Base-by-base conservation (phyloP, 23 red algal species). In the Gracilaria caudata region DNA sequence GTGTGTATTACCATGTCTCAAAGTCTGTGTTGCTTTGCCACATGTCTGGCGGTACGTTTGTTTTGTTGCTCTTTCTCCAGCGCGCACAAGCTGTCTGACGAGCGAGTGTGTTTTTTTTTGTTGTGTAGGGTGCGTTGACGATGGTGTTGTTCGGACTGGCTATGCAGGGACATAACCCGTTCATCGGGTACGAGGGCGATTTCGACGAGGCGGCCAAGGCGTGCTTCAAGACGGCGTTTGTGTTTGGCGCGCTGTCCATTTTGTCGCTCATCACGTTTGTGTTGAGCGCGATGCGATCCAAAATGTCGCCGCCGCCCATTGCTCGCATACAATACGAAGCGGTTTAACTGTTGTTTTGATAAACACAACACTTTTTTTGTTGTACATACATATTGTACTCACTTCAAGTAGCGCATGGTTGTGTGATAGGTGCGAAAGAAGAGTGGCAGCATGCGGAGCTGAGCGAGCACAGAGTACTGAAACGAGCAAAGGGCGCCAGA, bases 161-260 rank as follows among this genome's bases (percentile, higher is more conserved):
- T 25, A 60, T 94, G n/a, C 26, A 55, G 57, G 83, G 34, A 0
- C 81, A 94, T 58, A 81, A 94, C 57, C 81, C 91, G 51, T 94
- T 94, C 60, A 77, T 94, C 33, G 91, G 91, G 51, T 94, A 79
- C 25, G 59, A 78, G 26, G 91, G 91, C 19, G 82, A 86, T 54
- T 94, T 87, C 43, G 80, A 84, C 28, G 81, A 94, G 63, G 91
- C 91, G 6, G 91, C 91, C 37, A 33, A 71, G n/a, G 34, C 80
- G 5, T 94, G 91, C 82, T 86, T 94, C 81, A 64, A 70, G 30
- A 94, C 91, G n/a, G 81, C 82, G 40, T 38, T 82, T 40, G 77
- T 86, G 34, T 94, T 94, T 51, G 55, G 51, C 10, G 81, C 30
- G 35, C 91, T 94, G 6, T 94, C 82, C 9, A 56, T 24, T 17